Evolutionary conservation across 768 basidiomycete species (phyloP).

Genomic region (Auricularia sp.): DNA sequence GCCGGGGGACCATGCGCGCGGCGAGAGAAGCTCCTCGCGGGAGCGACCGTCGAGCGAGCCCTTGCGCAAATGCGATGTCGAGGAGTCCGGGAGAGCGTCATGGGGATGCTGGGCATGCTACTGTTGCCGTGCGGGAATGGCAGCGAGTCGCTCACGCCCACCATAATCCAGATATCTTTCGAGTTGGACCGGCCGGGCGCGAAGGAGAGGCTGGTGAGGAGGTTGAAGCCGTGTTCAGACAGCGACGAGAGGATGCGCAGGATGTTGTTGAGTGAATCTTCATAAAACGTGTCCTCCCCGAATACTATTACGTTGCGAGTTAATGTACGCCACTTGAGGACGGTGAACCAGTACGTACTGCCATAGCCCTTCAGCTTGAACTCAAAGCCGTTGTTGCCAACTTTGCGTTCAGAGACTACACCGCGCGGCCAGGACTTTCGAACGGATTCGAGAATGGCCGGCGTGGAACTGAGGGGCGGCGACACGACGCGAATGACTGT

Average conservation of each 20-base stretch:
- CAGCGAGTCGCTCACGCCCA: not conserved
- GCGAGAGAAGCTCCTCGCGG: not conserved
- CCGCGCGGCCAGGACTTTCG: slow-evolving; percentile 71
- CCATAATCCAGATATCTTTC: slow-evolving; percentile 60
- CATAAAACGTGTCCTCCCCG: slow-evolving; percentile 64
- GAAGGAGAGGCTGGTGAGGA: slow-evolving; percentile 61
- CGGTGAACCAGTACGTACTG: slow-evolving; percentile 35
- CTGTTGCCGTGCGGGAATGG: not conserved
- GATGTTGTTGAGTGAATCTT: slow-evolving; percentile 64
- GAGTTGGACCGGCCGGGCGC: slow-evolving; percentile 52
- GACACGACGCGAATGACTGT: slow-evolving; percentile 62
- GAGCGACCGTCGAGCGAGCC: not conserved
- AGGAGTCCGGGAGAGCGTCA: not conserved
- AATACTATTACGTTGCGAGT: slow-evolving; percentile 42
- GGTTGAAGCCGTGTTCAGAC: slow-evolving; percentile 55
- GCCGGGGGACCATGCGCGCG: not conserved
- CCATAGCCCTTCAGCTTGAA: slow-evolving; percentile 76
- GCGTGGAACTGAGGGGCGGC: slow-evolving; percentile 67
- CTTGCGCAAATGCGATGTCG: not conserved
- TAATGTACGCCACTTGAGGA: slow-evolving; percentile 11
- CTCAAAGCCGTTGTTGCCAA: slow-evolving; percentile 56
- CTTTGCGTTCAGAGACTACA: slow-evolving; percentile 66
- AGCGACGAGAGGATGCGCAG: slow-evolving; percentile 55
- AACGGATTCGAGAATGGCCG: slow-evolving; percentile 72
- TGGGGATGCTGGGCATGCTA: not conserved